These are phyloP conservation scores for Centaurea solstitialis DNA, from an alignment of 129 eudicot genomes.

Conservation along the genomic window DNA sequence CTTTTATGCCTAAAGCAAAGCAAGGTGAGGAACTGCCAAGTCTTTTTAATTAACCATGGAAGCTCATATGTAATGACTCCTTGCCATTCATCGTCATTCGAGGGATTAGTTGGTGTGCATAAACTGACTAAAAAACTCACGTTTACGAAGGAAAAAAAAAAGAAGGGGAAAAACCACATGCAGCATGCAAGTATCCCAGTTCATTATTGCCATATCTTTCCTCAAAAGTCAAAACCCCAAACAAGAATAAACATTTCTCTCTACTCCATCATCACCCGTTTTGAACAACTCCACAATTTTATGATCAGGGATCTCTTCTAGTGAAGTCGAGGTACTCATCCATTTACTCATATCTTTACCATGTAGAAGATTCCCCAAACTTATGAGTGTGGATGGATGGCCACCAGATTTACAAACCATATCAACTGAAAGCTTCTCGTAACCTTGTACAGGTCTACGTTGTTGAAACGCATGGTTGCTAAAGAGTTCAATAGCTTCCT, in stretches of 20 bases:
- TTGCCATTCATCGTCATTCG: no score
- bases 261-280: neutral
- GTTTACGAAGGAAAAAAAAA: no score
- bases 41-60: no score
- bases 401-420: slow-evolving; percentile 8
- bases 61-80: no score
- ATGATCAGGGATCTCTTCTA: neutral
- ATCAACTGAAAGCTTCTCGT: neutral
- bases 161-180: no score
- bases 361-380: neutral
- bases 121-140: no score
- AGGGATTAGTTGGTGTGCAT: no score
- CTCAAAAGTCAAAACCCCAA: neutral
- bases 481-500: slow-evolving; percentile 12
- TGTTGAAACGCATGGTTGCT: neutral
- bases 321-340: neutral
- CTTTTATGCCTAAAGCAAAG: no score
- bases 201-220: no score
- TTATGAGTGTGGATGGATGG: neutral
- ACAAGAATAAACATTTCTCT: neutral
- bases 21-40: no score
- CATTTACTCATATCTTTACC: neutral
- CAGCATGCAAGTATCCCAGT: no score
- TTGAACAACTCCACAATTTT: neutral
- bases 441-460: neutral